Evolutionary conservation across 1,284 basidiomycete species (phyloP), one percentile per base, ranked within the genome.

Genomic region (Heliocybe sulcata): DNA sequence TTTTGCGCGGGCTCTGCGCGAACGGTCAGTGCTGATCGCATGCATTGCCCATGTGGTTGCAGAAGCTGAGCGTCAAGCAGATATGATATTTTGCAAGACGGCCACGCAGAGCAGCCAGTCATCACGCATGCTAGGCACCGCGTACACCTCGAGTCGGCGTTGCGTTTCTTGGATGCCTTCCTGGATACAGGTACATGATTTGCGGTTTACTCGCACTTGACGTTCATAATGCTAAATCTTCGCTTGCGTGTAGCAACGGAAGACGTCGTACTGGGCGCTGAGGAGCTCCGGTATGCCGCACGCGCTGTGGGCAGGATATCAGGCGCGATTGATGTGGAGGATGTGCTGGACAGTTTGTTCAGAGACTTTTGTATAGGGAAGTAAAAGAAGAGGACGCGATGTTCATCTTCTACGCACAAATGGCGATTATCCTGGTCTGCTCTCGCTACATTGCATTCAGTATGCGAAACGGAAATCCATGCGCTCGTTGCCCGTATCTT

Each of bases 291-390:
- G 20, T 91, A 92, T 65, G 92, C 92, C 2, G 85, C 88, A 0
- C 79, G 81, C 55, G 83, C 89, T 4, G 76, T 95, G n/a, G 92
- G 90, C 1, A 82, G 83, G 56, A 80, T 94, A 16, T 86, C 87
- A 2, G 92, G 92, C 1, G 65, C 76, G 23, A 81, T 90, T 57
- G 81, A 83, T 52, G 79, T 85, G 27, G 87, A 95, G 63, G 89
- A 94, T 58, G 76, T 94, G 8, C 68, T 95, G 20, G 92, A 93
- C 57, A 80, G 79, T 33, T 79, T 95, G 33, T 95, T 95, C 65
- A 75, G 77, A 31, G 86, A 89, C 54, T 94, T 94, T 67, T 94
- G 91, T 65, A 91, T 94, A 56, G 92, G 92, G 29, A 92, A 92
- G 70, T 91, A 65, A 49, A 16, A 12, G n/a, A 16, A n/a, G 4